phyloP scores from a whole-genome alignment of 176 grass and related monocot species.

The Musa itinerans region DNA sequence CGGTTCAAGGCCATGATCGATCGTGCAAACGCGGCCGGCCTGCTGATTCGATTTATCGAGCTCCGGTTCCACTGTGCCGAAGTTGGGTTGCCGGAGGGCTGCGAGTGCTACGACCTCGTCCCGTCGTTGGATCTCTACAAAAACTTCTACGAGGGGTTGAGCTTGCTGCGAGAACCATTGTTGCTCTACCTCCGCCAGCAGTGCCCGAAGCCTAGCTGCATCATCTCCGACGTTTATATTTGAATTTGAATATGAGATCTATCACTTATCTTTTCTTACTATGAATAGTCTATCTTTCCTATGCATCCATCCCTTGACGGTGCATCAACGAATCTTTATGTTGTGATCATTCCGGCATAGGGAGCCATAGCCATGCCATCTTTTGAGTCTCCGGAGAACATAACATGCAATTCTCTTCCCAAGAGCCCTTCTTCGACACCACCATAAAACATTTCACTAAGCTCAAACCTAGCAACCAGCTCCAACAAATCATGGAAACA shows the following conservation, averaged over 20 bases:
- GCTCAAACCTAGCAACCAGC: background rate
- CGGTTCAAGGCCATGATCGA: constrained; percentile 16
- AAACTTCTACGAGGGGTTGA: constrained; percentile 18
- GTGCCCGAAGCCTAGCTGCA: constrained; percentile 13
- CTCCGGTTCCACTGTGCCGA: constrained; percentile 26
- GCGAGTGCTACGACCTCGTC: constrained; percentile 30
- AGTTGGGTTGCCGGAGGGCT: constrained; percentile 34
- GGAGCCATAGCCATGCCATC: no score
- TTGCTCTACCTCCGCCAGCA: constrained; percentile 7
- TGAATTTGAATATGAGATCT: no score
- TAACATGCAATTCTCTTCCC: no score
- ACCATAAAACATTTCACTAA: no score
- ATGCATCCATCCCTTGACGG: no score
- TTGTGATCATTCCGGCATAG: no score
- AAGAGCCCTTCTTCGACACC: no score
- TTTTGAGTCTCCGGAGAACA: no score
- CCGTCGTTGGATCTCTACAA: background rate
- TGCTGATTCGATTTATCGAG: constrained; percentile 18
- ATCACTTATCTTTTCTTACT: no score
- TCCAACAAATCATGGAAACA: no score
- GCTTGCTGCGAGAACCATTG: constrained; percentile 31
- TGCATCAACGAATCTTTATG: no score
- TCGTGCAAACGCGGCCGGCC: background rate
- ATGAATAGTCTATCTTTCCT: no score
- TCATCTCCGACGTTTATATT: constrained; percentile 24